Evolutionary conservation across 1,284 basidiomycete genomes (phyloP).

Genomic region (Sutorius eximius): DNA sequence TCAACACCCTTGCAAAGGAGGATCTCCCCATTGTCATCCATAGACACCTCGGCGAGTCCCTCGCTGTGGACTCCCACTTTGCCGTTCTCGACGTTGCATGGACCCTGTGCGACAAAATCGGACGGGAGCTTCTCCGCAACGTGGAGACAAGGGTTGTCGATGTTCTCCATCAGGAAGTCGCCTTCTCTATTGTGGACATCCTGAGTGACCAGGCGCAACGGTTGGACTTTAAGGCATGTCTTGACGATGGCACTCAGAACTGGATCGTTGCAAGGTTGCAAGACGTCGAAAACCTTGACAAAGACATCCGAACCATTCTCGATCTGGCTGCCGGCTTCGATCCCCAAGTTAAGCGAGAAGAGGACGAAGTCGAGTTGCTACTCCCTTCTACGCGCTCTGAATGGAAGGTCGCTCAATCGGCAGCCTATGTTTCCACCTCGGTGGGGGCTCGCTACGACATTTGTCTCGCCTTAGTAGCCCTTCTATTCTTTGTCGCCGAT

Average conservation of each 20-base stretch:
- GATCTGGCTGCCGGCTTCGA: constrained; percentile 72
- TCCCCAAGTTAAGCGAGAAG: constrained; percentile 68
- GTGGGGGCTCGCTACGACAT: constrained; percentile 73
- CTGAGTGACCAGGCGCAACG: constrained; percentile 62
- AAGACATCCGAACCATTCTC: constrained; percentile 53
- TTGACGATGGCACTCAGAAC: constrained; percentile 57
- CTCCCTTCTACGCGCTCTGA: constrained; percentile 53
- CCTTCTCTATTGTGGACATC: constrained; percentile 72
- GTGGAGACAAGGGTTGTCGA: constrained; percentile 61
- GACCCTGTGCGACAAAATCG: constrained; percentile 57
- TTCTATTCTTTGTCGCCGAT: constrained; percentile 71
- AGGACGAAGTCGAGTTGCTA: constrained; percentile 60
- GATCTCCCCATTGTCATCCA: constrained; percentile 67
- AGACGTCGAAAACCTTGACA: constrained; percentile 54
- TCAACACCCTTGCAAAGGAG: constrained; percentile 61
- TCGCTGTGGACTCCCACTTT: constrained; percentile 50
- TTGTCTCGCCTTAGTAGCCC: constrained; percentile 59
- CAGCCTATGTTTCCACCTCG: constrained; percentile 60
- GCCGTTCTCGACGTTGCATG: constrained; percentile 58
- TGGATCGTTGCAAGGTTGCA: constrained; percentile 63
- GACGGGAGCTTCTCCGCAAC: constrained; percentile 51
- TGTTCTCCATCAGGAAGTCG: constrained; percentile 70
- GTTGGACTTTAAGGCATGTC: constrained; percentile 48
- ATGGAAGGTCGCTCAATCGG: constrained; percentile 61
- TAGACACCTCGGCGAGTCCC: constrained; percentile 43